Evolutionary conservation across 2,329 filamentous ascomycete genomes (phyloP).

Genomic region (Exserohilum rostratum): DNA sequence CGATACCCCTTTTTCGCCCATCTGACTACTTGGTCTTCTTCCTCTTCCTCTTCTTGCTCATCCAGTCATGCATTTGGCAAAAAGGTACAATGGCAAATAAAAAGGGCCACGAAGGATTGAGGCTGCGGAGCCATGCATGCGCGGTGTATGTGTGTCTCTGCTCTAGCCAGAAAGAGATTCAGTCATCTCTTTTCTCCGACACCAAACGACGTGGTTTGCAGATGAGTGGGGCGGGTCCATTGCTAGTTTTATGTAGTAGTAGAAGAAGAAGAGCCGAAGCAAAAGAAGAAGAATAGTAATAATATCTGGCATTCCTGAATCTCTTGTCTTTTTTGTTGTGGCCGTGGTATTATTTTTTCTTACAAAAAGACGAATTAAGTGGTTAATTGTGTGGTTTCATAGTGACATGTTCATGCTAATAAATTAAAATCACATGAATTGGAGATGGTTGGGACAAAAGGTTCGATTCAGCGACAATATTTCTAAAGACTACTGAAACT

Average conservation of each 20-base stretch:
- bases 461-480: background rate
- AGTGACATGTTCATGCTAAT: too few relatives aligned
- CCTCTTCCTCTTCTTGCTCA: background rate
- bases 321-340: background rate
- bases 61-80: background rate
- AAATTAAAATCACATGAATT: too few relatives aligned
- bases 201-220: background rate
- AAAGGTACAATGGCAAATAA: background rate
- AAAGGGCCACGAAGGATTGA: background rate
- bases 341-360: background rate
- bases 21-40: constrained; percentile 5
- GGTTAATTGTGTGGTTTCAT: too few relatives aligned
- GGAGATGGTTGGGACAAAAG: background rate
- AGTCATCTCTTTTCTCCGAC: constrained; percentile 3
- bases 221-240: background rate
- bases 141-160: too few relatives aligned
- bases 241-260: constrained; percentile 1
- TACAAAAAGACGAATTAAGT: background rate
- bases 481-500: background rate
- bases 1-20: constrained; percentile 26
- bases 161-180: constrained; percentile 9
- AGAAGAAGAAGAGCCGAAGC: background rate
- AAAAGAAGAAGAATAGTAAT: background rate
- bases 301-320: background rate
- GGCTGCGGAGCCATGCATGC: too few relatives aligned